phyloP scores from a whole-genome alignment of 208 protist genomes.

The Leishmania tarentolae region DNA sequence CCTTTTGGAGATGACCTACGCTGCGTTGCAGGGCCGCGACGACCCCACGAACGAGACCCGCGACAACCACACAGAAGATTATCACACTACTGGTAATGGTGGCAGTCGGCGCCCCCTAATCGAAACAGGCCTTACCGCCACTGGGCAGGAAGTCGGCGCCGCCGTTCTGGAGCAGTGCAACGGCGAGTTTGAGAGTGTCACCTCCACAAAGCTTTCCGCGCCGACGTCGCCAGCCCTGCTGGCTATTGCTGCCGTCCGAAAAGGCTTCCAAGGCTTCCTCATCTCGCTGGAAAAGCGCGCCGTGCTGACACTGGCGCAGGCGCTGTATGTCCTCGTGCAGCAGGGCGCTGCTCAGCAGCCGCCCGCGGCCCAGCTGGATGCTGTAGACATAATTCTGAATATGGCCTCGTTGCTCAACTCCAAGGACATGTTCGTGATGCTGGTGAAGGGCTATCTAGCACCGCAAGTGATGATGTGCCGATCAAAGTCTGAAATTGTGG shows the following conservation, averaged over 20 bases:
- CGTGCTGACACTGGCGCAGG: constrained; percentile 56
- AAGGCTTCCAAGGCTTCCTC: constrained; percentile 66
- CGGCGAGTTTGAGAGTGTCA: constrained; percentile 28
- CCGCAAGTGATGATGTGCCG: constrained; percentile 46
- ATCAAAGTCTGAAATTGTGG: constrained; percentile 33
- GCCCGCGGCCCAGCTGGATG: constrained; percentile 26
- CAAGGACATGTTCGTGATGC: constrained; percentile 61
- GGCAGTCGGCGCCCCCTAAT: constrained; percentile 14
- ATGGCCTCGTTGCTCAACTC: constrained; percentile 65
- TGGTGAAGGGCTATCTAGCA: constrained; percentile 57
- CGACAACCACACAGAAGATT: constrained; percentile 3
- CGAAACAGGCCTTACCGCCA: constrained; percentile 30
- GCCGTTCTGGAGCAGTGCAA: constrained; percentile 24
- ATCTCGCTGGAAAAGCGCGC: constrained; percentile 39
- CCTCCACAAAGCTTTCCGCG: constrained; percentile 23
- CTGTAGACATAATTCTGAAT: constrained; percentile 72
- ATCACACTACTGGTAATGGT: background rate
- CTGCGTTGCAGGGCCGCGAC: constrained; percentile 22
- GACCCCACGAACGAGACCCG: background rate
- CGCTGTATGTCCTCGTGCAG: constrained; percentile 46
- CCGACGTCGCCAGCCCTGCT: constrained; percentile 31
- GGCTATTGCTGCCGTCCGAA: constrained; percentile 42
- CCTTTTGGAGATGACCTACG: constrained; percentile 43
- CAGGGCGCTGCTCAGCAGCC: constrained; percentile 16
- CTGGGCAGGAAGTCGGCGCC: constrained; percentile 17